Evolutionary conservation across 2,329 filamentous ascomycete genomes (phyloP), one percentile per base, ranked within the genome.

Genomic region (Dactylellina leptospora): DNA sequence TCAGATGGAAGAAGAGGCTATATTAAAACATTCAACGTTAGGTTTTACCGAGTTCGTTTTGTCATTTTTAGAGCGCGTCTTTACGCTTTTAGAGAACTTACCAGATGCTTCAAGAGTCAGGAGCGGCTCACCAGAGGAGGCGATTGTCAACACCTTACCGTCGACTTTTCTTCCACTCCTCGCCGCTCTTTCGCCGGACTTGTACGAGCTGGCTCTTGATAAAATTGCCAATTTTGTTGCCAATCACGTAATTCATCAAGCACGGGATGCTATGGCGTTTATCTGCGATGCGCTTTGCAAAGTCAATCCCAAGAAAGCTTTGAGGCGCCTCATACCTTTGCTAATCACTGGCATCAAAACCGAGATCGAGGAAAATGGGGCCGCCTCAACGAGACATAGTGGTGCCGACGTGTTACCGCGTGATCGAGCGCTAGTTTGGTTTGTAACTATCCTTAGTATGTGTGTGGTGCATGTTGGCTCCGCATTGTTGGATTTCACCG

Each of bases 201-300:
- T 97, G 9, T 99, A 96, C 77, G 95, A 97, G 77, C 86, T 95
- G 78, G 92, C 91, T 0, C 82, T 99, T 54, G 90, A 96, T 71
- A 97, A 97, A 82, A 87, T 99, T 76, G 90, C 92, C 1, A 87
- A 91, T 28, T 99, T 99, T 79, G 90, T 97, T 23, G 89, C 90
- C 0, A 91, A 91, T 74, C 95, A 97, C 81, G 95, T 99, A 51
- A 93, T 99, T 16, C 93, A 99, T 77, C 95, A 97, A 80, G 93
- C 95, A 58, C 85, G 93, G 75, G 95, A 99, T 83, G 93, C 95
- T 5, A 97, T 99, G 90, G 95, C 96, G 0, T 99, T 96, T 85
- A 97, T 97, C 59, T 91, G 93, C 81, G 97, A 97, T 80, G 91
- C 92, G 0, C 84, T 99, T 22, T 96, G 95, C 84, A 97, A 97